Base-by-base conservation (phyloP, 169 alveolate species). In the Cryptosporidium bovis region DNA sequence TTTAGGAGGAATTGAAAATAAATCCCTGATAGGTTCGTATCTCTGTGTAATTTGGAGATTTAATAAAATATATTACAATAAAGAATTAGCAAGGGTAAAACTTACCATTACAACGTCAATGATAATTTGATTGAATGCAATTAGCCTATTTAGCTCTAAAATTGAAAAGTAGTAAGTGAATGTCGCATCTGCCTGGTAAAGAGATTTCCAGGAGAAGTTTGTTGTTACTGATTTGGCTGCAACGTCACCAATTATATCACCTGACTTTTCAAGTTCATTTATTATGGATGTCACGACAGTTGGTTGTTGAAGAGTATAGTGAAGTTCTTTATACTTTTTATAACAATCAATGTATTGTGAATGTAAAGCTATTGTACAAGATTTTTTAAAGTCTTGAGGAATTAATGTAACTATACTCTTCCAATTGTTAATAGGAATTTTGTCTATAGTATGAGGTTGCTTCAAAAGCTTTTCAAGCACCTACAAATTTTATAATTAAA, bases 291-390 rank as follows among this genome's bases (percentile, higher is more conserved):
- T 40, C n/a, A 77, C 71, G 8, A 62, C 87, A 24, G 64, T 60
- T 36, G 87, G 87, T 31, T 77, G 87, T 27, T 77, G 87, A 34
- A 77, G 87, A 6, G 87, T 77, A 16, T 77, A 77, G 40, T 77
- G 87, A 10, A 77, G 50, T 60, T 77, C 62, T 60, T 44, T 77
- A 50, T 60, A 77, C 50, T 77, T 77, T 6, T 48, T 77, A 29
- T 77, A 77, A 62, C 71, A 77, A n/a, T 56, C 69, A 44, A 77
- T 77, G 18, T 77, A 77, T 60, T 62, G 87, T 13, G 7, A 58
- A 40, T 77, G 87, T n/a, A 77, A 40, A 48, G 87, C 87, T 36
- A 77, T 77, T 1, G 51, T 50, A 40, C 87, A 77, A 2, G 87
- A 24, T 31, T 56, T 77, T 60, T 77, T 77, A 50, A 77, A 77